These are phyloP conservation scores for Epichloe brachyelytri DNA, from an alignment of 2,329 filamentous ascomycete species.

Conservation along the genomic window DNA sequence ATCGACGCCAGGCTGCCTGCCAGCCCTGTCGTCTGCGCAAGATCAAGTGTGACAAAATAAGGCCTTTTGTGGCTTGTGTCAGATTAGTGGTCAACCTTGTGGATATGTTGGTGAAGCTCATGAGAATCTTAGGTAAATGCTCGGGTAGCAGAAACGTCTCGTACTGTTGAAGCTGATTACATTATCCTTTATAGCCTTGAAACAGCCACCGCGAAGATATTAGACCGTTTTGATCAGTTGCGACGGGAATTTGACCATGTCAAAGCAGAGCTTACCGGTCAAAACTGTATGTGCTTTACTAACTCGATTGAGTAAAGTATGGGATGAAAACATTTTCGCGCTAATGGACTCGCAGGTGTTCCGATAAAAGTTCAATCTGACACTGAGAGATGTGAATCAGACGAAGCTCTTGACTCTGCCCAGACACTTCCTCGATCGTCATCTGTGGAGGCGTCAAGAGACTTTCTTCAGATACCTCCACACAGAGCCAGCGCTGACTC, in stretches of 20 bases:
- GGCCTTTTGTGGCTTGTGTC: constrained; percentile 9
- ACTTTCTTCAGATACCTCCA: constrained; percentile 11
- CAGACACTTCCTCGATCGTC: not conserved
- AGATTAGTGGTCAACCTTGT: constrained; percentile 8
- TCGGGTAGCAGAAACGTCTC: too few relatives aligned
- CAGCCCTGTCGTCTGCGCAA: constrained; percentile 8
- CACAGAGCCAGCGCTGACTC: constrained; percentile 10
- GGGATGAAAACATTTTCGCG: too few relatives aligned
- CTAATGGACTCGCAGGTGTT: not conserved
- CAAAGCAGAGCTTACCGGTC: constrained; percentile 1
- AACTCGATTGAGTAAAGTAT: not conserved
- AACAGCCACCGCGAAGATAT: constrained; percentile 8
- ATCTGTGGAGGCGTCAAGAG: constrained; percentile 8
- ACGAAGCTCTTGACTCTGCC: not conserved
- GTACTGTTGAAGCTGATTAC: too few relatives aligned
- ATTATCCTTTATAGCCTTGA: constrained; percentile 5
- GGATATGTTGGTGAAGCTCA: constrained; percentile 8
- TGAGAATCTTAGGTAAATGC: constrained; percentile 9
- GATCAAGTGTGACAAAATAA: constrained; percentile 9
- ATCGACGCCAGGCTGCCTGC: constrained; percentile 10
- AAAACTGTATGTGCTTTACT: not conserved
- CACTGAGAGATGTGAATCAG: not conserved
- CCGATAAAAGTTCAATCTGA: not conserved
- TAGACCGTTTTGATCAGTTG: constrained; percentile 9
- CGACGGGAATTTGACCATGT: constrained; percentile 8